Percentiles rank a stretch among this genome's conserved stretches.
Evolutionary conservation across 2,329 filamentous ascomycete species (phyloP).

Genomic region (Diaporthe vexans): DNA sequence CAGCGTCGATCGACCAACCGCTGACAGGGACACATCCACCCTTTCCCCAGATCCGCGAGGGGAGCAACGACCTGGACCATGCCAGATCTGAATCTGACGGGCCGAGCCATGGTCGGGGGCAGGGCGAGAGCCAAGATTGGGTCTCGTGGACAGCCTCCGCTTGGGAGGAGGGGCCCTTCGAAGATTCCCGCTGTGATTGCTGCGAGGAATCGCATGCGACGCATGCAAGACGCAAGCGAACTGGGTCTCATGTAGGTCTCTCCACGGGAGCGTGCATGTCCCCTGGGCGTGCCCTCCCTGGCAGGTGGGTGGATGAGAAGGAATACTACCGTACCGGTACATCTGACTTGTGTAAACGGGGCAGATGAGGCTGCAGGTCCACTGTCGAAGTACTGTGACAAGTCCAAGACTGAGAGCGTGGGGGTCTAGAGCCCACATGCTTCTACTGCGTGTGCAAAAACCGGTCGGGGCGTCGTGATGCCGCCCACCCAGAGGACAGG

Average conservation of each 20-base stretch:
- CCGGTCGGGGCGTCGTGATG: slow-evolving; percentile 21
- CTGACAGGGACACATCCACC: slow-evolving; percentile 13
- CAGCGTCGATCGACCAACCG: slow-evolving; percentile 33
- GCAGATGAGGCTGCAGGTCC: slow-evolving; percentile 38
- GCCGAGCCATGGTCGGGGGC: slow-evolving; percentile 33
- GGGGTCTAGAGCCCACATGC: slow-evolving; percentile 34
- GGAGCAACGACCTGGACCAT: slow-evolving; percentile 22
- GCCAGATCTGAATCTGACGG: slow-evolving; percentile 29
- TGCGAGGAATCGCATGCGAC: slow-evolving; percentile 31
- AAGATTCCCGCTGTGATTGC: slow-evolving; percentile 30
- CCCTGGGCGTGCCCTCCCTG: slow-evolving; percentile 25
- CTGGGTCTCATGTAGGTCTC: slow-evolving; percentile 26
- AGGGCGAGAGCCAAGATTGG: slow-evolving; percentile 25
- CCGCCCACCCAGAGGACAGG: background rate
- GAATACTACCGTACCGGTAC: slow-evolving; percentile 43
- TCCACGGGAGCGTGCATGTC: slow-evolving; percentile 40
- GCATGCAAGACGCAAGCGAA: slow-evolving; percentile 39
- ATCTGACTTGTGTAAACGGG: slow-evolving; percentile 32
- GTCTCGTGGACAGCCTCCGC: slow-evolving; percentile 17
- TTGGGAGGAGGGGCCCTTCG: slow-evolving; percentile 3
- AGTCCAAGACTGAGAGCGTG: slow-evolving; percentile 34
- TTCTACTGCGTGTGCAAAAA: slow-evolving; percentile 2
- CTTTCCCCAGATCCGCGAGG: slow-evolving; percentile 23
- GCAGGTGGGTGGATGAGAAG: slow-evolving; percentile 29
- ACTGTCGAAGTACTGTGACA: slow-evolving; percentile 40